Evolutionary conservation across 2,329 filamentous ascomycete genomes (phyloP), one percentile per base, ranked within the genome.

Genomic region (Waltergamsia citrina): DNA sequence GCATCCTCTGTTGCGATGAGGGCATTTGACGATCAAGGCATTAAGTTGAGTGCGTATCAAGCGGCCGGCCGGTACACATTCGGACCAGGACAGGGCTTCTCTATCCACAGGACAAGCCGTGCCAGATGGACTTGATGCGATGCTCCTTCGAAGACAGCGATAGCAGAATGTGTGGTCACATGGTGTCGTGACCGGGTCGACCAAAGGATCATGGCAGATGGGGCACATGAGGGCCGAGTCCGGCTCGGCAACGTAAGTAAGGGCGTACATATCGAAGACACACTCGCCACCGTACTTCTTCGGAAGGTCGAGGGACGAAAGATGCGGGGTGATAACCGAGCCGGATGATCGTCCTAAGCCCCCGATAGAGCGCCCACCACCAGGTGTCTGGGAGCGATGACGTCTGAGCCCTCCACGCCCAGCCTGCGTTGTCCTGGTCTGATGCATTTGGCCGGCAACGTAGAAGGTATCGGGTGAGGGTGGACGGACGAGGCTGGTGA

Each of bases 151-250:
- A 33, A 80, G 58, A 46, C 77, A 81, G 5, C 60, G 59, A 33
- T 67, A 65, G 46, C 77, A 81, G 48, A 81, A 81, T 10, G 74
- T 76, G 49, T 81, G 77, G 38, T 78, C 71, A 53, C 77, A 81
- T 7, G 60, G 57, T 1, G 75, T 79, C 27, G 75, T 76, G 31
- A 76, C 62, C 1, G 77, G 75, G 11, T 70, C 62, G 31, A 80
- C 58, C 27, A 81, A 64, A 4, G 77, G 70, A 9, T 73, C 65
- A 43, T 71, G 72, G 54, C 77, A 81, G 39, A 74, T 69, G 4
- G 69, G 67, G 33, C 63, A 68, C 36, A 73, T 56, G 10, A 71
- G 51, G 31, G 67, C 69, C 36, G 63, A 53, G 43, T 72, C 67
- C 23, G 56, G 47, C 14, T 58, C 62, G 28, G 47, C 43, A 36